phyloP scores from a whole-genome alignment of 1,139 yeast genomes.

The Suhomyces ambrosiae region DNA sequence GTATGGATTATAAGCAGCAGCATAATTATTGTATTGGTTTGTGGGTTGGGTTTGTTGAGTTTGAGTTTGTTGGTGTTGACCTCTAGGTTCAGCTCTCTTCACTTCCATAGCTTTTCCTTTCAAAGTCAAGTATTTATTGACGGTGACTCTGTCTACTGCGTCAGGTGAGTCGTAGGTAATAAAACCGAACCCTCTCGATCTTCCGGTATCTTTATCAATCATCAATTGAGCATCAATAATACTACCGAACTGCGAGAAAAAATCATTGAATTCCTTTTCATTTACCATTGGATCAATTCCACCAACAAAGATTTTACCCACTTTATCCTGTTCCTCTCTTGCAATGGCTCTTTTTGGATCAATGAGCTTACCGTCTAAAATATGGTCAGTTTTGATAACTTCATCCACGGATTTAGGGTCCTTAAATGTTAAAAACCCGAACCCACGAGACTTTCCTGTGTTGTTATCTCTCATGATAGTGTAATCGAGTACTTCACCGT shows the following conservation, averaged over 20 bases:
- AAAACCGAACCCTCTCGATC: slow-evolving; percentile 97
- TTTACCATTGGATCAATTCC: slow-evolving; percentile 96
- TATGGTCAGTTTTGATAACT: slow-evolving; percentile 85
- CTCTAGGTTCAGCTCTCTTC: slow-evolving; percentile 96
- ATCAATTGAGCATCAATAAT: slow-evolving; percentile 96
- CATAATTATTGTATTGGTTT: slow-evolving; percentile 26
- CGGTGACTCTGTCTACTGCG: slow-evolving; percentile 91
- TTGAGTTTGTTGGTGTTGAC: slow-evolving; percentile 48
- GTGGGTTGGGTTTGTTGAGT: slow-evolving; percentile 38
- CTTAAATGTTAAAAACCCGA: slow-evolving; percentile 90
- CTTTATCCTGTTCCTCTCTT: slow-evolving; percentile 95
- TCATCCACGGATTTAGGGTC: slow-evolving; percentile 82
- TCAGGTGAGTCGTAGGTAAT: slow-evolving; percentile 95
- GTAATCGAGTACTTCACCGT: slow-evolving; percentile 86
- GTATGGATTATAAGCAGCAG: slow-evolving; percentile 37
- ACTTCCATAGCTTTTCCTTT: slow-evolving; percentile 95
- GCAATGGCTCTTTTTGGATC: slow-evolving; percentile 99
- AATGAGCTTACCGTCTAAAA: slow-evolving; percentile 92
- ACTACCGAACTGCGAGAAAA: slow-evolving; percentile 87
- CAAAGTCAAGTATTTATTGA: slow-evolving; percentile 76
- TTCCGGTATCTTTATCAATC: slow-evolving; percentile 97
- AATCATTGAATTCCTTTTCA: slow-evolving; percentile 85
- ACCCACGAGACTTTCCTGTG: slow-evolving; percentile 95
- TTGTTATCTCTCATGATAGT: slow-evolving; percentile 92
- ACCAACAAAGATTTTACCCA: slow-evolving; percentile 97